Base-by-base conservation (phyloP, 495 filamentous ascomycete genomes). In the Rostrohypoxylon terebratum region DNA sequence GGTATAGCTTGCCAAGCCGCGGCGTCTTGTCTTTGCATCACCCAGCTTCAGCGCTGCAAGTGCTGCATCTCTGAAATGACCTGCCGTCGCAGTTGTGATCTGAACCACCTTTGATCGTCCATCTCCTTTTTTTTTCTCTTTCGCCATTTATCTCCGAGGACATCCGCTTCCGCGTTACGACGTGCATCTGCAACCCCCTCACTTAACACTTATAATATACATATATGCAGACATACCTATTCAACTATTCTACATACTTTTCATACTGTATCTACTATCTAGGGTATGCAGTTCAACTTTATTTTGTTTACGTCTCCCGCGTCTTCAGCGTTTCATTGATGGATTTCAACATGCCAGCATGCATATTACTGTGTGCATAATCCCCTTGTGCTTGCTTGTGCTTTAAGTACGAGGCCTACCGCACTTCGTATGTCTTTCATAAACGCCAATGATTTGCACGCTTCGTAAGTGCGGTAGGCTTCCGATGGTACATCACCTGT, bases 1-100 rank as follows among this genome's bases (percentile, higher is more conserved):
- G 47, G 66, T 13, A 54, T 66, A 63, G 45, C 14, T 3, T 31
- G 71, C 71, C 71, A 69, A 74, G 71, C 21, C 44, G 53, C 18
- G 21, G 13, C 20, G 57, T 69, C 71, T 66, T 42, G 64, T n/a
- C 58, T 51, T 59, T 54, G 61, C 71, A 66, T 62, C 60, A 68
- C 38, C 20, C 45, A 45, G 55, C 47, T 66, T 48, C 63, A 44
- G 18, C 20, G 47, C 53, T 71, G 60, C 61, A 71, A 59, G 60
- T 71, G 59, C 64, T 63, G 38, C 51, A 55, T 38, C 44, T 57
- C 13, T 20, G 50, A 63, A 13, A 63, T 63, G 42, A 38, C 20
- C 18, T 67, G 44, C 55, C 45, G 45, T 53, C 50, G 42, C 21
- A 59, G 45, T 66, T 44, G 33, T 47, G 16, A 57, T 66, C 28